Evolutionary conservation across 768 basidiomycete species (phyloP).

Genomic region (Podaxis pistillaris): DNA sequence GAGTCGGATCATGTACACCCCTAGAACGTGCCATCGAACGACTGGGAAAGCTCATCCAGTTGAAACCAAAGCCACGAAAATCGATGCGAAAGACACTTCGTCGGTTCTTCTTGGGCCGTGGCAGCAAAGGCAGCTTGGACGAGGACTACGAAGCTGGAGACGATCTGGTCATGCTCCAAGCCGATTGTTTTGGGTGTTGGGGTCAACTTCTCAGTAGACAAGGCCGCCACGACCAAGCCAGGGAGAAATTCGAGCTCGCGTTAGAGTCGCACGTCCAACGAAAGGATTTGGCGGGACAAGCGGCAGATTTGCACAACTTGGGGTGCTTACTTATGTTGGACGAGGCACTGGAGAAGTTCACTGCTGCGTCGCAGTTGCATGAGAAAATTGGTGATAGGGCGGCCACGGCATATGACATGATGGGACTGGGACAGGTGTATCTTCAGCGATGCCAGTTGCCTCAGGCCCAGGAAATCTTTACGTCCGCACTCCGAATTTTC

Average conservation of each 20-base stretch:
- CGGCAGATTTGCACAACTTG: slow-evolving; percentile 28
- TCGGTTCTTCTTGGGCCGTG: slow-evolving; percentile 5
- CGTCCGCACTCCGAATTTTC: slow-evolving; percentile 20
- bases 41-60: slow-evolving; percentile 9
- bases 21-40: slow-evolving; percentile 21
- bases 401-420: slow-evolving; percentile 25
- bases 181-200: slow-evolving; percentile 27
- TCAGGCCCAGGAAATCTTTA: slow-evolving; percentile 17
- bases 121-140: neutral
- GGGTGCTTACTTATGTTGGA: slow-evolving; percentile 18
- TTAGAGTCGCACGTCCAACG: slow-evolving; percentile 22
- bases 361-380: slow-evolving; percentile 20
- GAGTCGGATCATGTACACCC: slow-evolving; percentile 20
- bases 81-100: neutral
- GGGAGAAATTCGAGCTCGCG: slow-evolving; percentile 22
- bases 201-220: slow-evolving; percentile 26
- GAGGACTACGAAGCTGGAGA: neutral
- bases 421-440: slow-evolving; percentile 23
- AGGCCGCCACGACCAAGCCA: slow-evolving; percentile 20
- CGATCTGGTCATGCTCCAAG: slow-evolving; percentile 19
- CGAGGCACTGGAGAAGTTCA: slow-evolving; percentile 18
- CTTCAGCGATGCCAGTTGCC: slow-evolving; percentile 17
- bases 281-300: slow-evolving; percentile 24
- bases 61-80: neutral
- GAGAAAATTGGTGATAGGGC: slow-evolving; percentile 19